Conservation (phyloP, 2,329 filamentous ascomycete genomes). For the Epichloe scottii region DNA sequence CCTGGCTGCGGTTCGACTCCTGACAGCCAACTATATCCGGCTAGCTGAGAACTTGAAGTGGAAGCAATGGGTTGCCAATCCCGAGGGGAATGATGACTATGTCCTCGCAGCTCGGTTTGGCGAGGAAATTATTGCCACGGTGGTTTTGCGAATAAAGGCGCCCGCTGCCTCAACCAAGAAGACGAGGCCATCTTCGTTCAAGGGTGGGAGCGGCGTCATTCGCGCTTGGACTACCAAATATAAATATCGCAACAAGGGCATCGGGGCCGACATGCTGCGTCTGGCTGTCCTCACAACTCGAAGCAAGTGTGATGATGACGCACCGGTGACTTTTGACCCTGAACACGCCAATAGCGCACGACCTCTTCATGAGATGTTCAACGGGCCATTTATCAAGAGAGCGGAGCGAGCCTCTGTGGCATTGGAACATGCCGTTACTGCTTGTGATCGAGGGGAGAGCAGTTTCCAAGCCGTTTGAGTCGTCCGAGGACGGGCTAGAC, state of each 20-base stretch:
- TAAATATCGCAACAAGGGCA: slow-evolving; percentile 55
- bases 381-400: slow-evolving; percentile 39
- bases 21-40: slow-evolving; percentile 48
- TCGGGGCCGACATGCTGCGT: slow-evolving; percentile 60
- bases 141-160: slow-evolving; percentile 50
- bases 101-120: slow-evolving; percentile 54
- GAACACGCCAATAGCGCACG: slow-evolving; percentile 61
- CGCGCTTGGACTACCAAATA: slow-evolving; percentile 69
- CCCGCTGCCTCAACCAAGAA: slow-evolving; percentile 1
- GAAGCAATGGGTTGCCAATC: slow-evolving; percentile 40
- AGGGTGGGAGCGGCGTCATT: slow-evolving; percentile 50
- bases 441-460: slow-evolving; percentile 8
- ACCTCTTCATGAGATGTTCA: slow-evolving; percentile 47
- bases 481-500: too few relatives aligned
- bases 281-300: slow-evolving; percentile 55
- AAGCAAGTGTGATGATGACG: slow-evolving; percentile 48
- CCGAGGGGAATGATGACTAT: slow-evolving; percentile 32
- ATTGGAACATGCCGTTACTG: slow-evolving; percentile 20
- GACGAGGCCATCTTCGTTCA: slow-evolving; percentile 9
- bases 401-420: slow-evolving; percentile 41
- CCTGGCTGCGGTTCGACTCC: slow-evolving; percentile 46
- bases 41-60: slow-evolving; percentile 51
- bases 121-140: slow-evolving; percentile 52
- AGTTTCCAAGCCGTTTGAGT: slow-evolving; percentile 3
- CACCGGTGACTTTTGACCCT: slow-evolving; percentile 54